Conservation (phyloP, 2,329 filamentous ascomycete species). For the Colletotrichum paranaense region DNA sequence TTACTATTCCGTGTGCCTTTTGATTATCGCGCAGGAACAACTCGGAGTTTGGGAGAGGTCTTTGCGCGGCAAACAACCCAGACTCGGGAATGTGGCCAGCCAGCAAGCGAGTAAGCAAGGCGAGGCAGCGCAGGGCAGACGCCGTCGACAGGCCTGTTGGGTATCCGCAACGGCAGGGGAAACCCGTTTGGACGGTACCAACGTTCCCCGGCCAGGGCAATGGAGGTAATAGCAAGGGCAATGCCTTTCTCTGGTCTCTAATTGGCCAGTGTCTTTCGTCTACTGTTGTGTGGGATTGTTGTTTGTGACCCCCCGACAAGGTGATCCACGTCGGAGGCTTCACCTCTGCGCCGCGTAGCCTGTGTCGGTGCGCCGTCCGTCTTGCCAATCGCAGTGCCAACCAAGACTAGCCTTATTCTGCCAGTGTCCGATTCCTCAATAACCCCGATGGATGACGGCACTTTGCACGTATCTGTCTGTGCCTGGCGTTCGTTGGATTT, state of each 20-base stretch:
- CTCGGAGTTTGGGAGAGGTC: not conserved
- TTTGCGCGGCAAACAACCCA: not conserved
- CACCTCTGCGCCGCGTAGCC: not conserved
- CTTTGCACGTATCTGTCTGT: conserved; percentile 7
- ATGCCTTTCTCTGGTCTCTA: not conserved
- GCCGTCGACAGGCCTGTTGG: not conserved
- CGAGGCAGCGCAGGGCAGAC: not conserved
- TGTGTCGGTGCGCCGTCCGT: not conserved
- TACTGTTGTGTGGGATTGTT: not conserved
- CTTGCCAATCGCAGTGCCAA: not conserved
- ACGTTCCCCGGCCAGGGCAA: not conserved
- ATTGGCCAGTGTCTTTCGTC: conserved; percentile 8
- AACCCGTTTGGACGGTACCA: conserved; percentile 16
- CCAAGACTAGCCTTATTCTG: not conserved
- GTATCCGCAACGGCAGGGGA: not conserved
- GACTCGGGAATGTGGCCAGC: not conserved
- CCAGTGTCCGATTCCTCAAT: not conserved
- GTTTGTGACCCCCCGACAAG: conserved; percentile 17
- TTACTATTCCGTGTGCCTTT: not conserved
- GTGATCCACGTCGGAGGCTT: conserved; percentile 24
- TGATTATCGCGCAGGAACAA: not conserved
- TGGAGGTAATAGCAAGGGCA: not conserved
- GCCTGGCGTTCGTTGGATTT: conserved; percentile 6
- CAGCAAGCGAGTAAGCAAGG: not conserved
- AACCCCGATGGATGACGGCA: conserved; percentile 11